These are phyloP conservation scores for Grosmannia clavigera DNA, from an alignment of 2,329 filamentous ascomycete genomes.

Conservation along the genomic window DNA sequence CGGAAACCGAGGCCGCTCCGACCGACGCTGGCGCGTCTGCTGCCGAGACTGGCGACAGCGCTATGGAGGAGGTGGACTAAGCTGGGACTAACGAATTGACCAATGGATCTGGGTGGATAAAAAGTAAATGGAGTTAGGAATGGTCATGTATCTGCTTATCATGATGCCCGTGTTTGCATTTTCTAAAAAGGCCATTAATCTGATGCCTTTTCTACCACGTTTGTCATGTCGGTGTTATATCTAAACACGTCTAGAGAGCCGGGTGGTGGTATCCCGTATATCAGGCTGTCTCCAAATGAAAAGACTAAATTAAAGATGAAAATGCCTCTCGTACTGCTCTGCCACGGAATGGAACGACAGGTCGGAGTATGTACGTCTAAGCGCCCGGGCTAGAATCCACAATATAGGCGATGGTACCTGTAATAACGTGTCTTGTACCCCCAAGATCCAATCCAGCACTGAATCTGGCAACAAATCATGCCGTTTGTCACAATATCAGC, in stretches of 20 bases:
- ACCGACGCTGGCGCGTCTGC: slow-evolving; percentile 44
- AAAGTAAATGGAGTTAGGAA: slow-evolving; percentile 28
- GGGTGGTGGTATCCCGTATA: not conserved
- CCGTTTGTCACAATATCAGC: too few species aligned
- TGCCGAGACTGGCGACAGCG: slow-evolving; percentile 66
- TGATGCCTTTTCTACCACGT: not conserved
- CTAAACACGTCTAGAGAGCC: not conserved
- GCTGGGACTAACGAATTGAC: slow-evolving; percentile 17
- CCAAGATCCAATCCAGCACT: too few species aligned
- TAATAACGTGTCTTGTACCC: too few species aligned
- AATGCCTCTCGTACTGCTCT: too few species aligned
- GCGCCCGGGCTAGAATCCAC: too few species aligned
- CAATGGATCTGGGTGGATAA: slow-evolving; percentile 19
- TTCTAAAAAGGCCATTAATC: not conserved
- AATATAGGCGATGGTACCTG: too few species aligned
- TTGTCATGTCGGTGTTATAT: not conserved
- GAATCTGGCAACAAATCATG: too few species aligned
- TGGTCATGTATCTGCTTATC: slow-evolving; percentile 13
- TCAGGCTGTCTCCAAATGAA: not conserved
- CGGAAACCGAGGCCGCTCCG: slow-evolving; percentile 53
- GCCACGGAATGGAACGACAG: too few species aligned
- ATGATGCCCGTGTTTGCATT: slow-evolving; percentile 8
- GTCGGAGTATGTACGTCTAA: too few species aligned
- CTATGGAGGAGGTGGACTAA: slow-evolving; percentile 99
- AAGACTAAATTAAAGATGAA: not conserved